Conservation (phyloP, 768 basidiomycete species). For the Tylopilus intermedius region DNA sequence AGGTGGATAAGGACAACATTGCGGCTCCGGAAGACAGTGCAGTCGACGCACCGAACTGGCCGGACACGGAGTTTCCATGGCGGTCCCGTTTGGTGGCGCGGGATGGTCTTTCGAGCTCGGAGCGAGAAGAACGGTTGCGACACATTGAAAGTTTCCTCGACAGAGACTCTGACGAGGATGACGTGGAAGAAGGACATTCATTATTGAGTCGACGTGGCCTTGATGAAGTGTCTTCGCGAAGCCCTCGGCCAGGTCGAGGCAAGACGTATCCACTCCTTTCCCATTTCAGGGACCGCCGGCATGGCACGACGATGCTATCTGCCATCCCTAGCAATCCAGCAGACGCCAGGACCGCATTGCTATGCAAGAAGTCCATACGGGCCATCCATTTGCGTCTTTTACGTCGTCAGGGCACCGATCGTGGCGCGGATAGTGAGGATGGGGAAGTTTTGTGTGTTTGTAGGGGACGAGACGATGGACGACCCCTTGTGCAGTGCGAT, state of each 20-base stretch:
- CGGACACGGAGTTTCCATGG: conserved; percentile 78
- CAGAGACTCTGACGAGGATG: conserved; percentile 59
- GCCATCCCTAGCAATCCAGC: conserved; percentile 64
- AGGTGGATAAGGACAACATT: conserved; percentile 8
- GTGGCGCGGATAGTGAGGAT: conserved; percentile 37
- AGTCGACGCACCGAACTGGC: conserved; percentile 64
- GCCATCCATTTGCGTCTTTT: conserved; percentile 48
- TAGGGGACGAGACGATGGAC: conserved; percentile 59
- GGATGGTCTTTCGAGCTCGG: conserved; percentile 44
- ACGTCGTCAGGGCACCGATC: conserved; percentile 37
- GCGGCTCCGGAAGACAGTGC: conserved; percentile 29
- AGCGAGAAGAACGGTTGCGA: conserved; percentile 56
- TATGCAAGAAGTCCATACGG: conserved; percentile 68
- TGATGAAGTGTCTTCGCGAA: conserved; percentile 18
- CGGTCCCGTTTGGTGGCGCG: conserved; percentile 54
- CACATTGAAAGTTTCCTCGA: conserved; percentile 71
- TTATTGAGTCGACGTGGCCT: conserved; percentile 8
- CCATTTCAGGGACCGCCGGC: conserved; percentile 31
- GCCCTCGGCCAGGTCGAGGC: conserved; percentile 39
- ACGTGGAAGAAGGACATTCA: conserved; percentile 26
- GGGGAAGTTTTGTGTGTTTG: conserved; percentile 63
- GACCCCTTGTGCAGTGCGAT: conserved; percentile 80
- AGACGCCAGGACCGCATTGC: conserved; percentile 67
- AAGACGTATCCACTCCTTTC: conserved; percentile 56
- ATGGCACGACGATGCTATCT: conserved; percentile 16